phyloP scores from a whole-genome alignment of 352 stramenopile species.

The Phytopythium litorale region DNA sequence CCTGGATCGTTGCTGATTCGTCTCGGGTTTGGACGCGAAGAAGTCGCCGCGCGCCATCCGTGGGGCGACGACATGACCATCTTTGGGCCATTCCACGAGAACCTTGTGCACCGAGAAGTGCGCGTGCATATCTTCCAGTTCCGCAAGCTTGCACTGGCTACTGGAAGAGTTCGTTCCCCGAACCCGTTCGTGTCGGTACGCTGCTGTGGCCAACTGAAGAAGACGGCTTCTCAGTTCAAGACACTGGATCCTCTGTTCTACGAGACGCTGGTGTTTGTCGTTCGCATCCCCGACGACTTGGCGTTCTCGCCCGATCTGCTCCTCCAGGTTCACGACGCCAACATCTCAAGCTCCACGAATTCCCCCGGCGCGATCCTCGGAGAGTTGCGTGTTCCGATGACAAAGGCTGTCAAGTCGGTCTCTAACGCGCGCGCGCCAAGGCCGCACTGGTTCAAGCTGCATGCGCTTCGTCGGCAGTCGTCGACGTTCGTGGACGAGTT shows the following conservation, averaged over 20 bases:
- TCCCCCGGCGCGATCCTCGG: constrained; percentile 25
- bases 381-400: constrained; percentile 44
- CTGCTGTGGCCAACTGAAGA: constrained; percentile 59
- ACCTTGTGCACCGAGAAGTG: constrained; percentile 54
- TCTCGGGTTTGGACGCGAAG: constrained; percentile 62
- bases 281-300: constrained; percentile 41
- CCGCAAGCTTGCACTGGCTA: constrained; percentile 42
- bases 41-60: constrained; percentile 47
- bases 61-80: constrained; percentile 45
- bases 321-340: constrained; percentile 63
- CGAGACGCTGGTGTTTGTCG: constrained; percentile 65
- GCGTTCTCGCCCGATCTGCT: constrained; percentile 68
- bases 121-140: constrained; percentile 86
- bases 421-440: constrained; percentile 38
- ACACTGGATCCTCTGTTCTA: constrained; percentile 82
- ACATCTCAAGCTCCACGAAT: constrained; percentile 22
- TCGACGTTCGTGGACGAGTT: constrained; percentile 25
- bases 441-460: constrained; percentile 48
- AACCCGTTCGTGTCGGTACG: constrained; percentile 81
- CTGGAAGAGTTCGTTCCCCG: constrained; percentile 38
- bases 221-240: constrained; percentile 37
- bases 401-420: constrained; percentile 36
- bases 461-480: constrained; percentile 13
- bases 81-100: constrained; percentile 42
- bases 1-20: constrained; percentile 50